A percentile compares a stretch with the other conserved stretches of the same genome.
phyloP scores from a whole-genome alignment of 257 asterid genomes.

The Anisodus acutangulus region DNA sequence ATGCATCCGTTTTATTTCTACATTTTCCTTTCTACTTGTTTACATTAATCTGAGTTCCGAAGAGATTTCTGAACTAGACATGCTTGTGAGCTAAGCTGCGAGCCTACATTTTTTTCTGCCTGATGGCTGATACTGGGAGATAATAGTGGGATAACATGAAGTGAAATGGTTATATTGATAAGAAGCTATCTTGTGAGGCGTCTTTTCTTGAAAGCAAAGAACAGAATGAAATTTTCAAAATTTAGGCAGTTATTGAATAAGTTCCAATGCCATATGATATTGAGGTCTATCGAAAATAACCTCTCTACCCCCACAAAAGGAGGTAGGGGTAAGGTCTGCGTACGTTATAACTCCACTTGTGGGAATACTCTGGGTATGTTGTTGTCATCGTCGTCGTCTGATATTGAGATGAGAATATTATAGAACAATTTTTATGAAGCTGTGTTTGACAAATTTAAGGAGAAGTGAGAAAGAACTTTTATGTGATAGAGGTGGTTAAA shows the following conservation, averaged over 20 bases:
- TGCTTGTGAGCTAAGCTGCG: not conserved
- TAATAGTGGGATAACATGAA: not conserved
- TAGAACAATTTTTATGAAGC: not conserved
- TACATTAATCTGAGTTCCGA: not conserved
- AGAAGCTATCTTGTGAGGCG: not conserved
- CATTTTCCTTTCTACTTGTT: not conserved
- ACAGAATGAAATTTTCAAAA: not conserved
- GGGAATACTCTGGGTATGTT: no score
- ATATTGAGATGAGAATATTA: no score
- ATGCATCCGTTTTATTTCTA: not conserved
- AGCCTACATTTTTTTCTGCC: not conserved
- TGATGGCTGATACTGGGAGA: not conserved
- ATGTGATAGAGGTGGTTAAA: not conserved
- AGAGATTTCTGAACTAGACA: not conserved
- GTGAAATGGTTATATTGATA: not conserved
- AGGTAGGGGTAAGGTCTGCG: not conserved
- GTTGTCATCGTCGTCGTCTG: no score
- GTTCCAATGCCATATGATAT: not conserved
- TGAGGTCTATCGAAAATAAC: not conserved
- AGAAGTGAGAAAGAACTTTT: not conserved
- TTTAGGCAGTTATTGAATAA: not conserved
- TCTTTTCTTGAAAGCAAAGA: not conserved
- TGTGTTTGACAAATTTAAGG: no score
- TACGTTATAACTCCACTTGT: no score
- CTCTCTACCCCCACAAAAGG: no score